phyloP scores from a whole-genome alignment of 169 alveolate genomes.

The Cryptosporidium canis region DNA sequence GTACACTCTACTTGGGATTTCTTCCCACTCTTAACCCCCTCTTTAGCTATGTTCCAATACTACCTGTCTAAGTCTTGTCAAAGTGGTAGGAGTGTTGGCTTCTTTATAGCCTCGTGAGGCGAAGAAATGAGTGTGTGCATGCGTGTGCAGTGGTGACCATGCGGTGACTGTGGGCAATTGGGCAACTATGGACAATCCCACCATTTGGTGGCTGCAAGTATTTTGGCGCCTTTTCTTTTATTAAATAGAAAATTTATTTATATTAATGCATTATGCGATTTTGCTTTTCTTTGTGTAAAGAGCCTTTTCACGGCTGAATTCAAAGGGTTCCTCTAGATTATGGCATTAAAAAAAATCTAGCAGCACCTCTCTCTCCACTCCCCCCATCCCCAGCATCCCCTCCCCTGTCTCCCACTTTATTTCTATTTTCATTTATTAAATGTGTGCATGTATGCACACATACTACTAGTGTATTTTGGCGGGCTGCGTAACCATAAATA shows the following conservation, averaged over 20 bases:
- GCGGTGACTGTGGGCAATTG: neutral
- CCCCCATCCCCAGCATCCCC: too few relatives aligned
- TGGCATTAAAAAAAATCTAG: too few relatives aligned
- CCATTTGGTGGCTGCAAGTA: too few relatives aligned
- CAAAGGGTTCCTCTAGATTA: too few relatives aligned
- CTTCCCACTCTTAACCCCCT: neutral
- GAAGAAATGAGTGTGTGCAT: constrained; percentile 12
- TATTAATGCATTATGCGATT: too few relatives aligned
- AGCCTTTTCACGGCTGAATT: too few relatives aligned
- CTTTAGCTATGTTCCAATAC: neutral
- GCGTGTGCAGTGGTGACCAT: neutral
- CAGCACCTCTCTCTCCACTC: too few relatives aligned
- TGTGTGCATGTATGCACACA: constrained; percentile 16
- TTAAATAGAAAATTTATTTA: too few relatives aligned
- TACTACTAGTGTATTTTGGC: neutral
- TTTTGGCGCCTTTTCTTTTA: too few relatives aligned
- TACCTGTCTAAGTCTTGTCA: constrained; percentile 57
- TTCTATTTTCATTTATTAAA: neutral
- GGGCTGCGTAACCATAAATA: neutral
- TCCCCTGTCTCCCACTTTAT: neutral
- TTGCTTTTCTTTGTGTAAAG: too few relatives aligned
- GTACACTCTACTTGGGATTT: neutral
- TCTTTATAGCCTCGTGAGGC: constrained; percentile 11
- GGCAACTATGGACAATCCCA: neutral
- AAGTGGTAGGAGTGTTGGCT: constrained; percentile 54